Conservation (phyloP, 176 grass and related monocot species). For the Musa beccarii region DNA sequence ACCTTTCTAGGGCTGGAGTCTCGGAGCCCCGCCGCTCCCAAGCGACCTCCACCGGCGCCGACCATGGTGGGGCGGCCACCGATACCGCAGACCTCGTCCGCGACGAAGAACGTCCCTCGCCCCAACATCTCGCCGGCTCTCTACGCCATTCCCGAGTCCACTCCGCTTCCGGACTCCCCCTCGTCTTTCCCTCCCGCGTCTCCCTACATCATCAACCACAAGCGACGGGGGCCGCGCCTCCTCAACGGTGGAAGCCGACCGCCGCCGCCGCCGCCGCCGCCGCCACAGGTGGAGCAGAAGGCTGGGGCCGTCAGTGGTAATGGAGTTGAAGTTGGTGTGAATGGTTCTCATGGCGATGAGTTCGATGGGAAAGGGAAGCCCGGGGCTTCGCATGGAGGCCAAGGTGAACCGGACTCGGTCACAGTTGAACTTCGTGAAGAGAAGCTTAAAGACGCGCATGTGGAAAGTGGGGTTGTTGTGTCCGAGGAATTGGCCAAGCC, state of each 20-base stretch:
- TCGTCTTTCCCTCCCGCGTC: constrained; percentile 33
- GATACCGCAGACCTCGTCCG: constrained; percentile 1
- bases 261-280: neutral
- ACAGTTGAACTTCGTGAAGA: neutral
- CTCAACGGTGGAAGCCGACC: constrained; percentile 17
- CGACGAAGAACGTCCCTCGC: constrained; percentile 9
- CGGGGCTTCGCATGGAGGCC: neutral
- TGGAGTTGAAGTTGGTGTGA: neutral
- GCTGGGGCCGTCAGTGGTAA: neutral
- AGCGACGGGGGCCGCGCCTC: constrained; percentile 34
- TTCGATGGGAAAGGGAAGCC: neutral
- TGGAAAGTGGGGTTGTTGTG: neutral
- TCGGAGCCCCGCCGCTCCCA: neutral
- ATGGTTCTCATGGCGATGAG: neutral
- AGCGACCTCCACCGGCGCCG: constrained; percentile 20
- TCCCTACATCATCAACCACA: constrained; percentile 39
- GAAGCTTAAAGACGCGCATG: neutral
- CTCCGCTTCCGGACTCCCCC: constrained; percentile 21
- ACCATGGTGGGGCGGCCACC: constrained; percentile 12
- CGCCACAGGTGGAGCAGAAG: neutral
- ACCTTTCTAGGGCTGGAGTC: constrained; percentile 18
- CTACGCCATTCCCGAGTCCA: constrained; percentile 31
- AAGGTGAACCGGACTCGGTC: neutral
- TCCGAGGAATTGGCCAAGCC: neutral
- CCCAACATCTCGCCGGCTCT: constrained; percentile 23